phyloP scores from a whole-genome alignment of 495 filamentous ascomycete species.

The Halenospora varia region DNA sequence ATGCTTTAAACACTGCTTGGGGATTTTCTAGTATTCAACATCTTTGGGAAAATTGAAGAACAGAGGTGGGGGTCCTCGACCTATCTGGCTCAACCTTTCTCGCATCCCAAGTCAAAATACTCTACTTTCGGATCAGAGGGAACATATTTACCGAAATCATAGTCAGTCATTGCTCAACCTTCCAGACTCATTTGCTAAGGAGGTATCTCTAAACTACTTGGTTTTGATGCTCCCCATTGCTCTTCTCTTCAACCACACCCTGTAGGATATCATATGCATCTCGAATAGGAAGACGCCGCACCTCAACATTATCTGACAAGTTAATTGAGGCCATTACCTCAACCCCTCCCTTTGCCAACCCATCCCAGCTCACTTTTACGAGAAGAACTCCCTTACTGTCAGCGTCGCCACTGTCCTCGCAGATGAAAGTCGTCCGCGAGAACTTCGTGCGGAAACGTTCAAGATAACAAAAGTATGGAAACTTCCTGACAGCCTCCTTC shows the following conservation, averaged over 20 bases:
- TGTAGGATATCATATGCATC: background rate
- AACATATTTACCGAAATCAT: too few relatives aligned
- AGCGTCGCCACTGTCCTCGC: background rate
- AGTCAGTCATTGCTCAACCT: too few relatives aligned
- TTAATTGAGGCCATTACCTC: background rate
- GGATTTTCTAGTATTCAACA: too few relatives aligned
- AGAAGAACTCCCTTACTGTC: background rate
- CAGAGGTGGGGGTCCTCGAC: too few relatives aligned
- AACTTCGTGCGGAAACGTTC: background rate
- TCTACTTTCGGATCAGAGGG: too few relatives aligned
- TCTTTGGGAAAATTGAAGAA: too few relatives aligned
- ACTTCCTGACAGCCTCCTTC: background rate
- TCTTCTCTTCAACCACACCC: background rate
- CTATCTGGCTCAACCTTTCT: too few relatives aligned
- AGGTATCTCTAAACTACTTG: too few relatives aligned
- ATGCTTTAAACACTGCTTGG: too few relatives aligned
- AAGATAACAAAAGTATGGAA: background rate
- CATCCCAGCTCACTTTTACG: background rate
- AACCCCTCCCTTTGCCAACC: background rate
- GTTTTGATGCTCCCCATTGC: background rate
- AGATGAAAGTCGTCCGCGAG: background rate
- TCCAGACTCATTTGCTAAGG: too few relatives aligned
- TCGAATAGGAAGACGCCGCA: background rate
- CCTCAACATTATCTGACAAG: background rate
- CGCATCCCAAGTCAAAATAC: too few relatives aligned